phyloP scores from a whole-genome alignment of 495 filamentous ascomycete genomes.

The Aspergillus bridgeri region DNA sequence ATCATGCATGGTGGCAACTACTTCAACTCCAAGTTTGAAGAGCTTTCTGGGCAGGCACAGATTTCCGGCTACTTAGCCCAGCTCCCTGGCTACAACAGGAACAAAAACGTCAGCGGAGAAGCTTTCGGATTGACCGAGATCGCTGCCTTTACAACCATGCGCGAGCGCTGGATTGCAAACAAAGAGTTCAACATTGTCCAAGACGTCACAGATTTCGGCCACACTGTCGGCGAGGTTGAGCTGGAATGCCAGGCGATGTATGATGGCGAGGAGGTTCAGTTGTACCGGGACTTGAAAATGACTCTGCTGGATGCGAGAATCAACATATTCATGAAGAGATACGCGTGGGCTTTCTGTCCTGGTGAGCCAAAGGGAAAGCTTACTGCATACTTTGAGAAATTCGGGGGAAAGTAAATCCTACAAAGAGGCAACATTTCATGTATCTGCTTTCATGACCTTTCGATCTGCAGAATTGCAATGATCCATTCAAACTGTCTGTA shows the following conservation, averaged over 20 bases:
- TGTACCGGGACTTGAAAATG: background rate
- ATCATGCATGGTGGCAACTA: slow-evolving; percentile 7
- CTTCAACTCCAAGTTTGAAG: slow-evolving; percentile 9
- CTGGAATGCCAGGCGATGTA: background rate
- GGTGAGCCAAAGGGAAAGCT: slow-evolving; percentile 8
- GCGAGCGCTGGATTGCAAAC: slow-evolving; percentile 1
- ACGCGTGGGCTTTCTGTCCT: slow-evolving; percentile 6
- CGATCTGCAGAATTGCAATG: background rate
- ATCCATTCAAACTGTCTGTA: background rate
- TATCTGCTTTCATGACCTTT: background rate
- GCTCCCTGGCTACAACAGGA: background rate
- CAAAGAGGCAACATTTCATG: background rate
- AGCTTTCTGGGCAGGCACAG: background rate
- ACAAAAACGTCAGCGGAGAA: background rate
- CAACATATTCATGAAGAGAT: slow-evolving; percentile 1
- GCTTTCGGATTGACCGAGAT: slow-evolving; percentile 5
- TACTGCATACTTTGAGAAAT: slow-evolving; percentile 9
- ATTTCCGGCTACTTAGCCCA: slow-evolving; percentile 2
- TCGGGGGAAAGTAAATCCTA: background rate
- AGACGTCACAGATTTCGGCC: slow-evolving; percentile 6
- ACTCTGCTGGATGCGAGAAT: slow-evolving; percentile 6
- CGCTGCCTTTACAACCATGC: background rate
- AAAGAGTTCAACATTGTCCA: slow-evolving; percentile 5
- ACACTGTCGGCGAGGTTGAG: slow-evolving; percentile 4
- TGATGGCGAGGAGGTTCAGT: background rate